Conservation (phyloP, 139 green algal species). For the Coccomyxa sp. region DNA sequence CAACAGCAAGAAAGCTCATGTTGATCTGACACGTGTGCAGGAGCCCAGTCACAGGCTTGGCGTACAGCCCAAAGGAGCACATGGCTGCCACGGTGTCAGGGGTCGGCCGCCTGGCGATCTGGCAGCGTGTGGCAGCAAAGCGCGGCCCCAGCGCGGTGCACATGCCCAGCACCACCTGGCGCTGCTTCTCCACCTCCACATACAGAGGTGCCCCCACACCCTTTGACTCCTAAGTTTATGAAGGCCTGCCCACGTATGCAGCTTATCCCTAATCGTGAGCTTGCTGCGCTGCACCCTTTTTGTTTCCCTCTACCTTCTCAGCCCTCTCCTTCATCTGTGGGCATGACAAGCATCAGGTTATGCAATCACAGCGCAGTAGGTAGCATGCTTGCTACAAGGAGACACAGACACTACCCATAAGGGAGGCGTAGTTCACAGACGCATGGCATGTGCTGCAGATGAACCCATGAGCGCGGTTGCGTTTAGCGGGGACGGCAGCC, state of each 20-base stretch:
- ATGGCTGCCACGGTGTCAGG: slow-evolving; percentile 43
- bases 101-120: slow-evolving; percentile 25
- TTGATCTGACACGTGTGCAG: slow-evolving; percentile 6
- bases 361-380: background rate
- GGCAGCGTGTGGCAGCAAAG: background rate
- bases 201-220: slow-evolving; percentile 56
- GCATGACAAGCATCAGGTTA: background rate
- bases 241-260: too few relatives aligned
- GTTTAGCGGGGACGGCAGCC: slow-evolving; percentile 66
- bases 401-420: too few relatives aligned
- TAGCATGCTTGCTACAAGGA: background rate
- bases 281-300: background rate
- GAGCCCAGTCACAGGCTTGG: slow-evolving; percentile 29
- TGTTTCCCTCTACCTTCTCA: too few relatives aligned
- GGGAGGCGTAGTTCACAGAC: too few relatives aligned
- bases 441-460: slow-evolving; percentile 3
- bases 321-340: too few relatives aligned
- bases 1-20: too few relatives aligned
- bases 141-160: background rate
- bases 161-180: slow-evolving; percentile 18
- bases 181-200: slow-evolving; percentile 36
- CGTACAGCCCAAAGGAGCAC: slow-evolving; percentile 37
- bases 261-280: background rate
- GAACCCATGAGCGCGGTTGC: slow-evolving; percentile 34
- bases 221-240: too few relatives aligned